phyloP scores from a whole-genome alignment of 345 rosid species.

The Euphorbia pulcherrima region DNA sequence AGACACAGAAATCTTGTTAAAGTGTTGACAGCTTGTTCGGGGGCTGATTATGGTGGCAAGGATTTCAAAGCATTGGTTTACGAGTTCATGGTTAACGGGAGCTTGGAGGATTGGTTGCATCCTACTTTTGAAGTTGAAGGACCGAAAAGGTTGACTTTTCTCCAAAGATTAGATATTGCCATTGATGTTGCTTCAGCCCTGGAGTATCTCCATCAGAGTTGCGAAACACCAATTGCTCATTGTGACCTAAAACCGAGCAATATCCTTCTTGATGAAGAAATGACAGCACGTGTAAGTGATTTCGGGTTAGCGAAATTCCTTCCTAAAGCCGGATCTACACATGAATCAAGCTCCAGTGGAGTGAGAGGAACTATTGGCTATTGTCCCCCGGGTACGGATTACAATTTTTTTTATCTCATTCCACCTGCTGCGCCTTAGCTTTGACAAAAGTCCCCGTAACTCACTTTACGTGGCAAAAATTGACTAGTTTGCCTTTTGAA shows the following conservation, averaged over 20 bases:
- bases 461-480: too few relatives aligned
- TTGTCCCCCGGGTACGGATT: neutral
- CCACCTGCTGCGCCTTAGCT: too few relatives aligned
- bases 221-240: neutral
- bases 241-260: constrained; percentile 1
- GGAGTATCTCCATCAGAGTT: neutral
- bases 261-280: constrained; percentile 1
- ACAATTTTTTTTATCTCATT: too few relatives aligned
- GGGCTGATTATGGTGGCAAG: neutral
- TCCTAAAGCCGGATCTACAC: neutral
- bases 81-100: neutral
- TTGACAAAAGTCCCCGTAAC: too few relatives aligned
- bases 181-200: constrained; percentile 2
- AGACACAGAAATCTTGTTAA: constrained; percentile 4
- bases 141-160: neutral
- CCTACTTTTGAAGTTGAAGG: neutral
- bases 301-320: neutral
- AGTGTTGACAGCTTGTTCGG: neutral
- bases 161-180: neutral
- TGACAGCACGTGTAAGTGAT: neutral
- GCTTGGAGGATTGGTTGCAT: neutral
- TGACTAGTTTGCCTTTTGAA: too few relatives aligned
- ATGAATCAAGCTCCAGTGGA: neutral
- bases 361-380: constrained; percentile 1
- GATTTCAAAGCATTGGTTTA: constrained; percentile 1